A percentile compares a stretch with the other conserved stretches of the same genome.
phyloP scores from a whole-genome alignment of 1,284 basidiomycete genomes.

The Cryptococcus sp. region DNA sequence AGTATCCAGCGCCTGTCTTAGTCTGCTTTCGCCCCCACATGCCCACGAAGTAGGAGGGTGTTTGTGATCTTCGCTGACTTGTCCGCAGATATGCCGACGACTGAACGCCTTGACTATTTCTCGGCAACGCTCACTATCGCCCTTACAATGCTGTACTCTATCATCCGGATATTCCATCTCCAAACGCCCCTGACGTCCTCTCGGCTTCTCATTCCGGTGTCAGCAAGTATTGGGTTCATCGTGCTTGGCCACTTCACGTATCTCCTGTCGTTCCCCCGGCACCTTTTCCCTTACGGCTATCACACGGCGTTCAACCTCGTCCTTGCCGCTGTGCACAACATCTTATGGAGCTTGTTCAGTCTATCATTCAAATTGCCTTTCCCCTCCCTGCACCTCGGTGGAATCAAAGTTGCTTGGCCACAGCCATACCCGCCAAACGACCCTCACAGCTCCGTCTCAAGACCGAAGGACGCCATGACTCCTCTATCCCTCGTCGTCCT shows the following conservation, averaged over 20 bases:
- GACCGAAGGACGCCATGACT: slow-evolving; percentile 57
- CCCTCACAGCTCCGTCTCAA: slow-evolving; percentile 40
- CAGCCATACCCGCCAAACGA: slow-evolving; percentile 39
- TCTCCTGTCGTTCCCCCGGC: slow-evolving; percentile 61
- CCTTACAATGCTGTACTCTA: slow-evolving; percentile 70
- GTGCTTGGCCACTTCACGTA: slow-evolving; percentile 47
- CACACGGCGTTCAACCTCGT: slow-evolving; percentile 85
- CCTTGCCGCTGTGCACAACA: slow-evolving; percentile 68
- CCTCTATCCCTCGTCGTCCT: slow-evolving; percentile 63
- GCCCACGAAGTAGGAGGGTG: not conserved
- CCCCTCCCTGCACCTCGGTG: slow-evolving; percentile 18
- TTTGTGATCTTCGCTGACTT: not conserved
- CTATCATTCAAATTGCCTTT: slow-evolving; percentile 54
- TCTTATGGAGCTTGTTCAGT: slow-evolving; percentile 79
- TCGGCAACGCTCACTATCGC: slow-evolving; percentile 82
- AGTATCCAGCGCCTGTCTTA: slow-evolving; percentile 17
- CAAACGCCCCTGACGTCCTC: slow-evolving; percentile 27
- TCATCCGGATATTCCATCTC: slow-evolving; percentile 75
- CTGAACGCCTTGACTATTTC: slow-evolving; percentile 94
- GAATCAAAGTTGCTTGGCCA: slow-evolving; percentile 20
- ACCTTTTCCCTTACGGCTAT: slow-evolving; percentile 89
- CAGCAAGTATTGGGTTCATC: slow-evolving; percentile 27
- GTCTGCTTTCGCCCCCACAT: not conserved
- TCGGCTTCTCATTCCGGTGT: slow-evolving; percentile 24
- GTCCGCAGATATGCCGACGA: slow-evolving; percentile 69